Evolutionary conservation across 129 eudicot species (phyloP).

Genomic region (Flaveria ramosissima): DNA sequence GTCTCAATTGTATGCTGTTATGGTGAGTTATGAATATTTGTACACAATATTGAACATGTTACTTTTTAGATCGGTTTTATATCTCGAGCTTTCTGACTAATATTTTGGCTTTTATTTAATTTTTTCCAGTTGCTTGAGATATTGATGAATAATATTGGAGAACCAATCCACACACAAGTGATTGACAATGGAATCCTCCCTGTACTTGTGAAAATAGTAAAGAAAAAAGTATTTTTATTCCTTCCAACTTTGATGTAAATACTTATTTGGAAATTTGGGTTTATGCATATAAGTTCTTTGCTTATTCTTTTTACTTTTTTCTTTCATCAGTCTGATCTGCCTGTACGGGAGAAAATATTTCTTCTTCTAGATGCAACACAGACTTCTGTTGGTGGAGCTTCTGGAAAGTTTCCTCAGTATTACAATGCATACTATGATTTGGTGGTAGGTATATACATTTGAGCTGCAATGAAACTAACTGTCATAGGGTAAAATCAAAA

Average conservation of each 20-base stretch:
- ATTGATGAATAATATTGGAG: slow-evolving; percentile 95
- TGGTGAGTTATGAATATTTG: slow-evolving; percentile 47
- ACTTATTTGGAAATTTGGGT: not conserved
- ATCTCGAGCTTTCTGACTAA: slow-evolving; percentile 3
- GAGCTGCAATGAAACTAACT: not conserved
- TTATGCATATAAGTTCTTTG: not conserved
- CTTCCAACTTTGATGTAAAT: not conserved
- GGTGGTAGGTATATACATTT: slow-evolving; percentile 67
- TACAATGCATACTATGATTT: slow-evolving; percentile 90
- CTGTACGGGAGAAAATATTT: slow-evolving; percentile 91
- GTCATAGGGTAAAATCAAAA: not conserved
- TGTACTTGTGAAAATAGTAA: slow-evolving; percentile 81
- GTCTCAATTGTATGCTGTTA: slow-evolving; percentile 74
- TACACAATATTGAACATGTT: not conserved
- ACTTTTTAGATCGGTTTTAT: not conserved
- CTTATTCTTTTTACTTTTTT: not conserved
- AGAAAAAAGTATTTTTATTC: slow-evolving; percentile 70
- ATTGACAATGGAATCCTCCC: slow-evolving; percentile 78
- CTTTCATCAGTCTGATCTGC: slow-evolving; percentile 49
- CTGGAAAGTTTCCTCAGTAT: slow-evolving; percentile 90
- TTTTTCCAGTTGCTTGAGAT: slow-evolving; percentile 76
- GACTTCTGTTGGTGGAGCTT: slow-evolving; percentile 97
- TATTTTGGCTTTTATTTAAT: slow-evolving; percentile 12
- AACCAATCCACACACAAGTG: slow-evolving; percentile 89
- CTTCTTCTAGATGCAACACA: slow-evolving; percentile 99